These are phyloP conservation scores for Dictyostelium capitatum DNA, from an alignment of 78 protist genomes.

Conservation along the genomic window DNA sequence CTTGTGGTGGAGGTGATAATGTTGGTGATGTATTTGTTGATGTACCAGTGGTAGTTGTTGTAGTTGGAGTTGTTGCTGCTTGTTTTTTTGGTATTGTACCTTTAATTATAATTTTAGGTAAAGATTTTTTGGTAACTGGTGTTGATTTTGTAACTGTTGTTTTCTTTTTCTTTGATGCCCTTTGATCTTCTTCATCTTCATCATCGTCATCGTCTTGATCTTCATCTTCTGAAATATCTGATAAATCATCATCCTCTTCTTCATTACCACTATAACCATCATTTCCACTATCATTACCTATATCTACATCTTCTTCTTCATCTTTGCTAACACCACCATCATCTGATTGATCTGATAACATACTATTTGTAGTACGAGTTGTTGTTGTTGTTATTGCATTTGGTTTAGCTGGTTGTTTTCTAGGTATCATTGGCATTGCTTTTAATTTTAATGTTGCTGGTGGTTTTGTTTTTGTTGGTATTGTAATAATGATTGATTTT, in stretches of 20 bases:
- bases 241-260: neutral
- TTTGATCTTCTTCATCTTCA: neutral
- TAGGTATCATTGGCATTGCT: neutral
- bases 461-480: neutral
- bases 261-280: neutral
- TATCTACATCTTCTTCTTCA: slow-evolving; percentile 17
- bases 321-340: neutral
- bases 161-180: neutral
- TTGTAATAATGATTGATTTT: neutral
- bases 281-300: neutral
- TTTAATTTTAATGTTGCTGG: neutral
- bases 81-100: neutral
- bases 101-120: no score
- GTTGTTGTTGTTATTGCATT: neutral
- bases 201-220: neutral
- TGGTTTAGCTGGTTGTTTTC: neutral
- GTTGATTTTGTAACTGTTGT: neutral
- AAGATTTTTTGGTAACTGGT: neutral
- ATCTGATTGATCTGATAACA: neutral
- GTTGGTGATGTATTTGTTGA: neutral
- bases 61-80: neutral
- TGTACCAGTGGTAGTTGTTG: neutral
- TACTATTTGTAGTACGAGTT: neutral
- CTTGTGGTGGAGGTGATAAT: neutral
- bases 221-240: neutral